A percentile compares a stretch with the other conserved stretches of the same genome.
phyloP scores from a whole-genome alignment of 345 rosid genomes.

The Gossypioides kirkii region DNA sequence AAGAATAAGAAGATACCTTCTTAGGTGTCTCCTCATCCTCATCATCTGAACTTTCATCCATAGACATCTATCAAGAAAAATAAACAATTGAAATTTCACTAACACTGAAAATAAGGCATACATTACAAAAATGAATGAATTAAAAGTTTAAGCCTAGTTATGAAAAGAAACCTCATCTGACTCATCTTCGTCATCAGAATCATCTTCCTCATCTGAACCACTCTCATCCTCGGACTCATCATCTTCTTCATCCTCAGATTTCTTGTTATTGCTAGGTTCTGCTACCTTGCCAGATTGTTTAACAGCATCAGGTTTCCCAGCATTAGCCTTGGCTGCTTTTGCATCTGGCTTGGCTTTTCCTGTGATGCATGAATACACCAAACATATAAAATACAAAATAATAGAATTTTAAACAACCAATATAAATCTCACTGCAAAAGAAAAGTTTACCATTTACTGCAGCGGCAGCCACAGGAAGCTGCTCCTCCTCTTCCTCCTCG shows the following conservation, averaged over 20 bases:
- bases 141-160: background rate
- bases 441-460: constrained; percentile 35
- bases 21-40: constrained; percentile 56
- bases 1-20: constrained; percentile 30
- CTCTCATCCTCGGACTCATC: constrained; percentile 25
- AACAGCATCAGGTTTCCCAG: constrained; percentile 25
- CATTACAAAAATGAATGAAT: background rate
- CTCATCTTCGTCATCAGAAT: constrained; percentile 25
- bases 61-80: background rate
- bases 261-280: constrained; percentile 29
- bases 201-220: constrained; percentile 2
- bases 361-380: background rate
- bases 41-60: constrained; percentile 25
- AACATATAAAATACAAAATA: background rate
- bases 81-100: background rate
- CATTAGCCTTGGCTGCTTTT: constrained; percentile 22
- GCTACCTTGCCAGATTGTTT: constrained; percentile 2
- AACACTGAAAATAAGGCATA: background rate
- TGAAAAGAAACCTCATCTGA: constrained; percentile 14
- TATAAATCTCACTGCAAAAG: background rate
- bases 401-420: background rate
- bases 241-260: constrained; percentile 19
- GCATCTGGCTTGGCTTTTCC: constrained; percentile 20
- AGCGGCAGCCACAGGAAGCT: constrained; percentile 15
- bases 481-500: constrained; percentile 29